Evolutionary conservation across 1,139 yeast species (phyloP).

Genomic region (Kurtzmaniella natalensis): DNA sequence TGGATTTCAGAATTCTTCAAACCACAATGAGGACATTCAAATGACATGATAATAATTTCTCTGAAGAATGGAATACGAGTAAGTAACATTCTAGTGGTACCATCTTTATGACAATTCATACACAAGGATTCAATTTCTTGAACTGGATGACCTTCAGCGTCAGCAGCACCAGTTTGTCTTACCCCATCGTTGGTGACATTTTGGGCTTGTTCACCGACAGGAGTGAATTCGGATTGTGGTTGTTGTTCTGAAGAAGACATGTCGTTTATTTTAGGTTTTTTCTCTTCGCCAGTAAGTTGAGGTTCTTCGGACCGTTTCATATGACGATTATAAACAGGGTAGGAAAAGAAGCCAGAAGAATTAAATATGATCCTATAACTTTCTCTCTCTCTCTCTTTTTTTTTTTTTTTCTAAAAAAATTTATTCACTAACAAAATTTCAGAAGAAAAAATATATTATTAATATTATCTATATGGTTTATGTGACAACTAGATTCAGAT

Average conservation of each 20-base stretch:
- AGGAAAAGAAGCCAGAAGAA: too few species aligned
- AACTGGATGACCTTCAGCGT: conserved; percentile 92
- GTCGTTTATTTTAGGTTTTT: conserved; percentile 7
- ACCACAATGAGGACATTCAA: conserved; percentile 93
- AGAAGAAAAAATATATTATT: too few species aligned
- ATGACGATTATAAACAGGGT: too few species aligned
- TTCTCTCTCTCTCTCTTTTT: too few species aligned
- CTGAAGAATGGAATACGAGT: conserved; percentile 90
- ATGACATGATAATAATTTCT: conserved; percentile 91
- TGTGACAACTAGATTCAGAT: too few species aligned
- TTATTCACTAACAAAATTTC: too few species aligned
- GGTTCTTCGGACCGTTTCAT: conserved; percentile 21
- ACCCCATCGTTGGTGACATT: conserved; percentile 20
- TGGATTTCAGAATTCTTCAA: conserved; percentile 90
- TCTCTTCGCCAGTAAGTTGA: conserved; percentile 7
- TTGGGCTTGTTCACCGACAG: conserved; percentile 58
- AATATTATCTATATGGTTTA: too few species aligned
- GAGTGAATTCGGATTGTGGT: conserved; percentile 30
- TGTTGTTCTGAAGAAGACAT: conserved; percentile 11
- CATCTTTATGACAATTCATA: conserved; percentile 90
- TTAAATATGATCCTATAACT: too few species aligned
- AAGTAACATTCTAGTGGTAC: conserved; percentile 75
- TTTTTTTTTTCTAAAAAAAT: too few species aligned
- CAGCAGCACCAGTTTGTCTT: conserved; percentile 57
- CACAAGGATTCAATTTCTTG: conserved; percentile 93